These are phyloP conservation scores for Filobasidium wieringae DNA, from an alignment of 768 basidiomycete species.

Conservation along the genomic window DNA sequence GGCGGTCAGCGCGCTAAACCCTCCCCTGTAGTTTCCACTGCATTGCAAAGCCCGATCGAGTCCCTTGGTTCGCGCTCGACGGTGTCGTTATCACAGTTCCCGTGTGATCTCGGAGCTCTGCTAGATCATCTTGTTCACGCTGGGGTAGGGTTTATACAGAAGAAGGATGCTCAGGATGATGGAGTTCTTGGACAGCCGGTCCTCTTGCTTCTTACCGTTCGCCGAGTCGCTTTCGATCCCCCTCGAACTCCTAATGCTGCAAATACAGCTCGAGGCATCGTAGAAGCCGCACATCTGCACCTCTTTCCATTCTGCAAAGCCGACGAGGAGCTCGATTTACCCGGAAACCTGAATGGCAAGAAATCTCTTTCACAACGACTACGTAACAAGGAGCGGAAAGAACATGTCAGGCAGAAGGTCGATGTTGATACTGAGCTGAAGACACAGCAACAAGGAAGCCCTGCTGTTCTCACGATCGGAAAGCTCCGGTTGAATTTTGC, in stretches of 20 bases:
- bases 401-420: neutral
- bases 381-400: neutral
- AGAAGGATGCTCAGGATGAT: neutral
- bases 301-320: neutral
- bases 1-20: too few species aligned
- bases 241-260: too few species aligned
- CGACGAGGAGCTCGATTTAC: neutral
- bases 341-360: neutral
- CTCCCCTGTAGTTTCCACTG: too few species aligned
- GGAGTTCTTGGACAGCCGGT: neutral
- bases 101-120: neutral
- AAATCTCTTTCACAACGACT: neutral
- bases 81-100: neutral
- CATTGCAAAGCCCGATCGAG: too few species aligned
- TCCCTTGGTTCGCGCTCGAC: too few species aligned
- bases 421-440: too few species aligned
- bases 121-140: neutral
- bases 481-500: neutral
- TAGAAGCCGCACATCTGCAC: neutral
- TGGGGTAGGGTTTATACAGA: neutral
- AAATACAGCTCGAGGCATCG: neutral
- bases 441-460: too few species aligned
- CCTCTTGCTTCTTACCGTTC: neutral
- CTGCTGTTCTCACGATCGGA: too few species aligned
- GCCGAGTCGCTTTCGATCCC: too few species aligned